Evolutionary conservation across 2,329 filamentous ascomycete species (phyloP), one percentile per base, ranked within the genome.

Genomic region (Leptodontidium sp.): DNA sequence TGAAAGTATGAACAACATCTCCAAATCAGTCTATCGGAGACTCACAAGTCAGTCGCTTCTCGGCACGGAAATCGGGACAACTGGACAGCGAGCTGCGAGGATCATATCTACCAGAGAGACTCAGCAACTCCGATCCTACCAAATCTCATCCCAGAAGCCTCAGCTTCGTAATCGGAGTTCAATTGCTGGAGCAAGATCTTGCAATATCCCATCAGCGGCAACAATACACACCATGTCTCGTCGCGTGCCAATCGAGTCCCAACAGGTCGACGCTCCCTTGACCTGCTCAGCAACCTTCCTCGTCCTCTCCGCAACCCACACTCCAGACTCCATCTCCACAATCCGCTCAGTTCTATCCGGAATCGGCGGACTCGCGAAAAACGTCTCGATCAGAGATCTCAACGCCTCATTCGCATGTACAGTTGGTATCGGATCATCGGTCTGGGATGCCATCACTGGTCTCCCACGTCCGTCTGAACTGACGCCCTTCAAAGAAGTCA

Each of bases 231-330:
- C 50, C 4, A 53, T 53, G 50, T 53, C 50, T 15, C 65, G 70
- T 15, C 73, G 74, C 58, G 75, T 75, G 38, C 77, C 79, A 15
- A 81, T 82, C 61, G 78, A 80, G 64, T 73, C 82, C 0, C 85
- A 87, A 68, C 75, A 78, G 1, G 81, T 87, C 63, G 83, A 84
- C 62, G 84, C 83, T 2, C 84, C 84, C 1, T 79, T 88, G n/a
- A 86, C 84, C 2, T 76, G 78, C 32, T 83, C 82, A 2, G 85
- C 85, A 11, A 87, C 84, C 3, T 88, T 88, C 74, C 82, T 88
- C 32, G 82, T 87, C 53, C 75, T 87, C 1, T 78, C 83, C 0
- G 78, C 82, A 35, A 79, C 75, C 5, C 70, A 80, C 17, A 72
- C 69, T 1, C 75, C 79, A 0, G 71, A 79, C 5, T 79, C 84